Evolutionary conservation across 805 yeast species (phyloP).

Genomic region (Candida andamanensis): DNA sequence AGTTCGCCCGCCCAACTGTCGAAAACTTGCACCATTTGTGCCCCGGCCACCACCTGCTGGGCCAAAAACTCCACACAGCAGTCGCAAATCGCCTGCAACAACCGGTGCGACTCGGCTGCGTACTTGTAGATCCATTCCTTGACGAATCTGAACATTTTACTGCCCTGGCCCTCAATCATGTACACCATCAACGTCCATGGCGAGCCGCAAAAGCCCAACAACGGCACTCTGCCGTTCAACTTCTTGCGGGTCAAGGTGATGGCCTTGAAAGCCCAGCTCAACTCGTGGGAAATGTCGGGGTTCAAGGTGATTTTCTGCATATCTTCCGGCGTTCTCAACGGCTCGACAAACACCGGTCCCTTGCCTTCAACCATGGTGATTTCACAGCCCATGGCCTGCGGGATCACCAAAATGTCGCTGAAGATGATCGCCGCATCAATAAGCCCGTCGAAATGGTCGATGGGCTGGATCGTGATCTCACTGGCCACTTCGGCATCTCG

Average conservation of each 20-base stretch:
- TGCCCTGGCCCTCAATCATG: slow-evolving; percentile 97
- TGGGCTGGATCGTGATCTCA: slow-evolving; percentile 92
- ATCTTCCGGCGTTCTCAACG: slow-evolving; percentile 72
- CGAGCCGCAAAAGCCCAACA: slow-evolving; percentile 94
- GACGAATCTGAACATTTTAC: slow-evolving; percentile 84
- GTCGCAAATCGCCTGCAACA: slow-evolving; percentile 76
- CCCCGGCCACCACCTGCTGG: slow-evolving; percentile 94
- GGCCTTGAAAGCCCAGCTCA: slow-evolving; percentile 95
- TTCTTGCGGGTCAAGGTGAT: slow-evolving; percentile 84
- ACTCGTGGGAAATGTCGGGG: slow-evolving; percentile 68
- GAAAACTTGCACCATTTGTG: slow-evolving; percentile 94
- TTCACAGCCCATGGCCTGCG: slow-evolving; percentile 96
- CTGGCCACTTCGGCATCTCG: slow-evolving; percentile 91
- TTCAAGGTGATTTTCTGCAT: slow-evolving; percentile 52
- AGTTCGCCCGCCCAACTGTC: slow-evolving; percentile 98
- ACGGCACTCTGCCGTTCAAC: slow-evolving; percentile 85
- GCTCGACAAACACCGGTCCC: slow-evolving; percentile 91
- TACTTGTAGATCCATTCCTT: slow-evolving; percentile 87
- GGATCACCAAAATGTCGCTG: slow-evolving; percentile 91
- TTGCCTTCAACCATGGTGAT: slow-evolving; percentile 91
- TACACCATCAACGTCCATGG: slow-evolving; percentile 97
- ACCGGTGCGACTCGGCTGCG: slow-evolving; percentile 63
- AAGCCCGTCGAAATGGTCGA: slow-evolving; percentile 81
- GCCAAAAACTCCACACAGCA: slow-evolving; percentile 90
- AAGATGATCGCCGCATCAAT: slow-evolving; percentile 97